phyloP scores from a whole-genome alignment of 2,329 filamentous ascomycete species.

The Colletotrichum lentis region DNA sequence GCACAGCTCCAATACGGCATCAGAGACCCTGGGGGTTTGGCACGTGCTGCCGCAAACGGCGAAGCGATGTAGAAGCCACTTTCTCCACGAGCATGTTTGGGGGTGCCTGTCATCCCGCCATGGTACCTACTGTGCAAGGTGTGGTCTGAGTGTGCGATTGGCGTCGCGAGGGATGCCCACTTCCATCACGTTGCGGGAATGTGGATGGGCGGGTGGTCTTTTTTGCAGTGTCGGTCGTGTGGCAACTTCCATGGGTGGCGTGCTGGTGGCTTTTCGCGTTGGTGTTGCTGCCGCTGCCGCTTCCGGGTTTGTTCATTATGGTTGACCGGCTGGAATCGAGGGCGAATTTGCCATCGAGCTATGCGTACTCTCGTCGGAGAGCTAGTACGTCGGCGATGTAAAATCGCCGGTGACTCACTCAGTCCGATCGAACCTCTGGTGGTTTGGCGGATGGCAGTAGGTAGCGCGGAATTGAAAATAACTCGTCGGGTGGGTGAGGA shows the following conservation, averaged over 20 bases:
- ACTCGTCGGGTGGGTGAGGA: not conserved
- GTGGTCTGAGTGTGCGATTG: slow-evolving; percentile 10
- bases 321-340: not conserved
- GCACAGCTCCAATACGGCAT: not conserved
- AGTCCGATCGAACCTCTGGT: no score
- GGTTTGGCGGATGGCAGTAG: no score
- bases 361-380: not conserved
- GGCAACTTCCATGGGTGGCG: not conserved
- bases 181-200: not conserved
- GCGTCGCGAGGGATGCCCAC: not conserved
- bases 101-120: slow-evolving; percentile 10
- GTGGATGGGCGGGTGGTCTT: not conserved
- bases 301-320: not conserved
- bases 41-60: slow-evolving; percentile 6
- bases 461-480: no score
- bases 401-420: not conserved
- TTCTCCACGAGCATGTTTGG: not conserved
- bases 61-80: slow-evolving; percentile 1
- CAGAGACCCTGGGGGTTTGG: slow-evolving; percentile 8
- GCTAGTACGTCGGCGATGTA: not conserved
- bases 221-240: not conserved
- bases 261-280: not conserved
- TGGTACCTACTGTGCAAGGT: slow-evolving; percentile 9
- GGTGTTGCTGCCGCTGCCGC: slow-evolving; percentile 1
- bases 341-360: not conserved